phyloP scores from a whole-genome alignment of 2,329 filamentous ascomycete species.

The Aureobasidium pullulans region DNA sequence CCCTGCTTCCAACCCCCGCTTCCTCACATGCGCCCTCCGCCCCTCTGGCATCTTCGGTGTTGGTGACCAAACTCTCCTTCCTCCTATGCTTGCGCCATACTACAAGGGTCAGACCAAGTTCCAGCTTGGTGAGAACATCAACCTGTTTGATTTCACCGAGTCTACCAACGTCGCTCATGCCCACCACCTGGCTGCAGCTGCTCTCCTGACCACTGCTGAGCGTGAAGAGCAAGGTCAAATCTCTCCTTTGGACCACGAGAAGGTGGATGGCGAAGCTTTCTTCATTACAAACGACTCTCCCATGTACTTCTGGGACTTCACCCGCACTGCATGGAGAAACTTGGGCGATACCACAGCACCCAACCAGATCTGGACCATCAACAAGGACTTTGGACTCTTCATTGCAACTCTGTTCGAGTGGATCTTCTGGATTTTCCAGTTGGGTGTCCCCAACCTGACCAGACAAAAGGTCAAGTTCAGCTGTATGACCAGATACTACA shows the following conservation, averaged over 20 bases:
- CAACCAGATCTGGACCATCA: conserved; percentile 36
- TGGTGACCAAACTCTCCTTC: conserved; percentile 40
- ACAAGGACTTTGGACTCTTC: conserved; percentile 33
- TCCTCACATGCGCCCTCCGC: conserved; percentile 44
- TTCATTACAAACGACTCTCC: conserved; percentile 46
- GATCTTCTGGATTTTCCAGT: conserved; percentile 34
- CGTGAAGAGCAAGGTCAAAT: conserved; percentile 23
- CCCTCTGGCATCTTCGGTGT: conserved; percentile 47
- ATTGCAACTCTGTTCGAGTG: conserved; percentile 39
- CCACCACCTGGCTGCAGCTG: conserved; percentile 43
- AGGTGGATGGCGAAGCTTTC: conserved; percentile 45
- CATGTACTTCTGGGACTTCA: conserved; percentile 46
- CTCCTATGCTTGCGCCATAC: conserved; percentile 38
- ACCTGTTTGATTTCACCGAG: conserved; percentile 49
- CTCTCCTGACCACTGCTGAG: conserved; percentile 39
- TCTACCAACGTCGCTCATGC: conserved; percentile 46
- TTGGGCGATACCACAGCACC: conserved; percentile 33
- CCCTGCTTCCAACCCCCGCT: conserved; percentile 30
- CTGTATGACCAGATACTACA: conserved; percentile 71
- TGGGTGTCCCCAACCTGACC: conserved; percentile 41
- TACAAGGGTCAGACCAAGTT: conserved; percentile 42
- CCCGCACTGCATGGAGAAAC: conserved; percentile 39
- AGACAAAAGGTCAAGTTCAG: conserved; percentile 52
- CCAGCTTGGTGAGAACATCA: conserved; percentile 45
- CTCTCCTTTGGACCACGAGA: conserved; percentile 39